Conservation (phyloP, 176 grass and related monocot genomes). For the Phragmites australis region DNA sequence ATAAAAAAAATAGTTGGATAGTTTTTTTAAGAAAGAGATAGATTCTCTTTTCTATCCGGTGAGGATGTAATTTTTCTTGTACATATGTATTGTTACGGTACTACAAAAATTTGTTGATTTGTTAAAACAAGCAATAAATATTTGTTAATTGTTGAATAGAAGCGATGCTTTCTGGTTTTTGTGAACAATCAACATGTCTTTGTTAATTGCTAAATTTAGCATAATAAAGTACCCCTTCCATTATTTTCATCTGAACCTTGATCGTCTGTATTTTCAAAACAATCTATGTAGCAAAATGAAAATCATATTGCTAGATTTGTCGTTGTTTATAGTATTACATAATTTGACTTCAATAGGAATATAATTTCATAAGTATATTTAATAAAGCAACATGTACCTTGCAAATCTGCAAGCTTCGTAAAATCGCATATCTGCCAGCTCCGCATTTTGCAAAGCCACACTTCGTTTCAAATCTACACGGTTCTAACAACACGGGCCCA, state of each 20-base stretch:
- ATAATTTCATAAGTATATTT: too few relatives aligned
- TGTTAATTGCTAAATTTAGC: background rate
- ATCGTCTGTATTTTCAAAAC: background rate
- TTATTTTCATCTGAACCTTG: background rate
- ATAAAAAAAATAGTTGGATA: background rate
- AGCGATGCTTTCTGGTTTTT: background rate
- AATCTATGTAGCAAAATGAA: background rate
- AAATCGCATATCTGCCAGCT: too few relatives aligned
- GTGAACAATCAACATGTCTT: background rate
- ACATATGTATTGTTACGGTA: constrained; percentile 15
- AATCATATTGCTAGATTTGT: background rate
- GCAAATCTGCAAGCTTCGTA: too few relatives aligned
- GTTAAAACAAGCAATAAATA: background rate
- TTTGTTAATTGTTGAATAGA: constrained; percentile 12
- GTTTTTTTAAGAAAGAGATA: background rate
- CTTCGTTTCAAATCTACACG: too few relatives aligned
- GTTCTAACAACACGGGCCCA: too few relatives aligned
- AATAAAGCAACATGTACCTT: too few relatives aligned
- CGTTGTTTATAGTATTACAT: background rate
- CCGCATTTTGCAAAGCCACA: too few relatives aligned
- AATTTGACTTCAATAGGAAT: background rate
- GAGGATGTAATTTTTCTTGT: constrained; percentile 36
- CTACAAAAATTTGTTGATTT: background rate
- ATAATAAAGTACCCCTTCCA: background rate
- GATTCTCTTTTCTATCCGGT: background rate